phyloP scores from a whole-genome alignment of 352 stramenopile genomes.

The Phytophthora ramorum region DNA sequence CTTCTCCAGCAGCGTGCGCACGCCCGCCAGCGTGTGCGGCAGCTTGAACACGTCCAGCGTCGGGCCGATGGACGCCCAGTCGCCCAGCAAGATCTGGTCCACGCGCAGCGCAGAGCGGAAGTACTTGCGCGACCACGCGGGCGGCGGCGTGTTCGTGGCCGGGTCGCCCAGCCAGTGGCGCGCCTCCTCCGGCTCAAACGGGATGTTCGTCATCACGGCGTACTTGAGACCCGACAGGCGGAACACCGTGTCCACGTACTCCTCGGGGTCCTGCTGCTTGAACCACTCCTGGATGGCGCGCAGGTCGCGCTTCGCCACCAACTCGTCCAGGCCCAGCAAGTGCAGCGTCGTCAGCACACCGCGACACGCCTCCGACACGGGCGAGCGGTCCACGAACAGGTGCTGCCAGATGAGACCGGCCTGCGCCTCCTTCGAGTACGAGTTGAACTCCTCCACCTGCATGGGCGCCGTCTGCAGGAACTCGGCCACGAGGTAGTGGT shows the following conservation, averaged over 20 bases:
- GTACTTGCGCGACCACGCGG: conserved; percentile 63
- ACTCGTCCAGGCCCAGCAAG: conserved; percentile 71
- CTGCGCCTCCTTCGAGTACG: conserved; percentile 78
- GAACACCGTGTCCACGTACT: conserved; percentile 85
- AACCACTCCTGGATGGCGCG: conserved; percentile 86
- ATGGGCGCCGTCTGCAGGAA: conserved; percentile 91
- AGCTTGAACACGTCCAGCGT: conserved; percentile 63
- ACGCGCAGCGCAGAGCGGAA: conserved; percentile 93
- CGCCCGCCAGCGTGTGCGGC: conserved; percentile 79
- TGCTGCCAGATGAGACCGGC: conserved; percentile 91
- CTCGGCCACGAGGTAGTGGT: conserved; percentile 96
- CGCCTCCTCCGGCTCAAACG: conserved; percentile 73
- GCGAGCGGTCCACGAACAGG: conserved; percentile 89
- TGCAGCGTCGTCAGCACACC: conserved; percentile 91
- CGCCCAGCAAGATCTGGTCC: conserved; percentile 91
- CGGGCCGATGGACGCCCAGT: conserved; percentile 78
- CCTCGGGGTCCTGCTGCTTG: conserved; percentile 67
- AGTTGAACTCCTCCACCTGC: conserved; percentile 84
- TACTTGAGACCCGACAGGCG: conserved; percentile 81
- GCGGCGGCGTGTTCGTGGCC: conserved; percentile 43
- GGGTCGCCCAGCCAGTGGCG: conserved; percentile 62
- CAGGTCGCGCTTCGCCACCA: conserved; percentile 82
- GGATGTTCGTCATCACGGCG: conserved; percentile 97
- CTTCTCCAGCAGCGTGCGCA: conserved; percentile 81
- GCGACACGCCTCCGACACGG: conserved; percentile 91